A percentile compares a stretch with the other conserved stretches of the same genome.
These are phyloP conservation scores for Umbilicaria muhlenbergii DNA, from an alignment of 495 filamentous ascomycete species.

Conservation along the genomic window DNA sequence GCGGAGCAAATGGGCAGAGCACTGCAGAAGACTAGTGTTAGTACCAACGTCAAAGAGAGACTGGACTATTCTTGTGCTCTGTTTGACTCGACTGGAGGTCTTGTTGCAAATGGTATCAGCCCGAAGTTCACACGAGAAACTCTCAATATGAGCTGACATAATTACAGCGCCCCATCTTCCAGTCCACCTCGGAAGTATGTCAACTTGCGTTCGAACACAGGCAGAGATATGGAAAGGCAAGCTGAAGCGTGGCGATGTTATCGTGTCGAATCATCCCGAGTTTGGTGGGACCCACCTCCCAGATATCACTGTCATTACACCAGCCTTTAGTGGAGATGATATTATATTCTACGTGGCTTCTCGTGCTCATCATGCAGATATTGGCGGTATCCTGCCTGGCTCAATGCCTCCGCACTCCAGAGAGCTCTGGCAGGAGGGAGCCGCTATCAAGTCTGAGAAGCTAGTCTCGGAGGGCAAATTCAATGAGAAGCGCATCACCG, in stretches of 20 bases:
- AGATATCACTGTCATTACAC: constrained; percentile 89
- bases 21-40: constrained; percentile 92
- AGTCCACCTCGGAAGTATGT: constrained; percentile 87
- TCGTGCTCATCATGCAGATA: constrained; percentile 91
- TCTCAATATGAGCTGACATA: background rate
- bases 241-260: constrained; percentile 77
- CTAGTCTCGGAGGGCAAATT: constrained; percentile 82
- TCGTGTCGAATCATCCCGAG: constrained; percentile 92
- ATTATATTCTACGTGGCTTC: constrained; percentile 97
- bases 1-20: constrained; percentile 96
- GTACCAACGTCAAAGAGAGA: constrained; percentile 95
- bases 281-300: constrained; percentile 81
- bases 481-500: constrained; percentile 71
- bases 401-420: constrained; percentile 93
- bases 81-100: constrained; percentile 76
- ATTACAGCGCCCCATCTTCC: constrained; percentile 67
- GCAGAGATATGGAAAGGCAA: constrained; percentile 87
- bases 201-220: constrained; percentile 84
- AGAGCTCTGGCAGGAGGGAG: constrained; percentile 89
- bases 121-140: background rate
- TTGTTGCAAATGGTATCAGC: constrained; percentile 66
- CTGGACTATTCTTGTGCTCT: constrained; percentile 94
- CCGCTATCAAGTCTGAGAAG: constrained; percentile 86
- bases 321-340: constrained; percentile 72
- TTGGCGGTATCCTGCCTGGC: constrained; percentile 88